Percentiles rank a stretch among this genome's conserved stretches.
phyloP scores from a whole-genome alignment of 2,329 filamentous ascomycete species.

The Diaporthe citri region DNA sequence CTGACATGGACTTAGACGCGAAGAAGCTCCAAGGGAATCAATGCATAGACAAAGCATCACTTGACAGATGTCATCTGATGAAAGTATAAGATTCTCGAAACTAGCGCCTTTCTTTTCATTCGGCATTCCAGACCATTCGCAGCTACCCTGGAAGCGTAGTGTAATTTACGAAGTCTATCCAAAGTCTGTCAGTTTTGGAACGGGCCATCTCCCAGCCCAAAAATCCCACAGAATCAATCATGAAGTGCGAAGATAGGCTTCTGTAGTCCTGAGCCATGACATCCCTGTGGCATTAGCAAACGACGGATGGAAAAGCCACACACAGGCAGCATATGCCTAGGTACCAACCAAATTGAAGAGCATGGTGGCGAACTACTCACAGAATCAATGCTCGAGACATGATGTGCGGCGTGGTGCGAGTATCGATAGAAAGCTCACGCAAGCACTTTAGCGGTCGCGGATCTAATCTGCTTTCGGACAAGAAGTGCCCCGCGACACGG shows the following conservation, averaged over 20 bases:
- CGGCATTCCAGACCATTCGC: background rate
- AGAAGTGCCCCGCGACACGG: background rate
- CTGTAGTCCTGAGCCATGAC: background rate
- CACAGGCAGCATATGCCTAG: rapidly evolving
- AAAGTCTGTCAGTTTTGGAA: too few relatives aligned
- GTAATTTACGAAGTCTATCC: too few relatives aligned
- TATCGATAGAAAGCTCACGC: background rate
- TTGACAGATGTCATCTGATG: constrained; percentile 8
- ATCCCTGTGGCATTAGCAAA: background rate
- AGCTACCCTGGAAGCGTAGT: background rate
- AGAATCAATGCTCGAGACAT: background rate
- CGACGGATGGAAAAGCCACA: background rate
- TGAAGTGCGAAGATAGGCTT: background rate
- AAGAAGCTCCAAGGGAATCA: background rate
- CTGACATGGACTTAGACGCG: background rate
- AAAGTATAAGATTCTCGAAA: background rate
- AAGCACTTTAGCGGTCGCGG: background rate
- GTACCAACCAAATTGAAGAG: background rate
- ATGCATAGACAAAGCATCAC: background rate
- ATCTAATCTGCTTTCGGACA: background rate
- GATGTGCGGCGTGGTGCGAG: background rate
- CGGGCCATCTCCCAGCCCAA: too few relatives aligned
- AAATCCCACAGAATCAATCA: background rate
- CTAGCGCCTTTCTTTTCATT: background rate
- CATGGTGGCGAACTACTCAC: background rate